Evolutionary conservation across 257 asterid species (phyloP).

Genomic region (Rehmannia glutinosa): DNA sequence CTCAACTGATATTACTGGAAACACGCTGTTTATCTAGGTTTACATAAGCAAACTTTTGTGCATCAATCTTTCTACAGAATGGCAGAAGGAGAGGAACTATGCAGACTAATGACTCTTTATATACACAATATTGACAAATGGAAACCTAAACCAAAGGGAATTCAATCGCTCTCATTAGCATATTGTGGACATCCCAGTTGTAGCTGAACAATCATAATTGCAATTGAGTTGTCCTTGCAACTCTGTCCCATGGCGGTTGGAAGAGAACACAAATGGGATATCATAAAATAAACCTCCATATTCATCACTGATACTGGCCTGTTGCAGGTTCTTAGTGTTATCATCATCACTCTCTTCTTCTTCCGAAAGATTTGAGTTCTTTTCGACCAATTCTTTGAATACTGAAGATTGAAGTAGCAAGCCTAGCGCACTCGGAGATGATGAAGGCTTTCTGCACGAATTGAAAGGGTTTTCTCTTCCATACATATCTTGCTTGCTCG

Average conservation of each 20-base stretch:
- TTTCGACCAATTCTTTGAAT: conserved; percentile 40
- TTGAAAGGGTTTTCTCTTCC: conserved; percentile 22
- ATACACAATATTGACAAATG: neutral
- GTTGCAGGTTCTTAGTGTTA: conserved; percentile 11
- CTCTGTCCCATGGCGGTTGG: no score
- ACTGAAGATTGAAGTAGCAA: conserved; percentile 34
- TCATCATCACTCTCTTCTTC: conserved; percentile 26
- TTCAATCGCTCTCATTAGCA: neutral
- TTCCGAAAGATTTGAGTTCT: conserved; percentile 25
- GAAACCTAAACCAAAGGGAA: neutral
- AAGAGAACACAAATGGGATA: conserved; percentile 10
- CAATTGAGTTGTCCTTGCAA: conserved; percentile 18
- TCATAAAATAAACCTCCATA: neutral
- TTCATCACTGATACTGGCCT: neutral
- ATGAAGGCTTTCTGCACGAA: conserved; percentile 19
- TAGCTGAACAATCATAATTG: conserved; percentile 22
- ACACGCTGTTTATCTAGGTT: no score
- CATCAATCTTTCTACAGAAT: no score
- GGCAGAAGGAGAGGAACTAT: no score
- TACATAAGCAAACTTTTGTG: no score
- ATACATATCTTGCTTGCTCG: no score
- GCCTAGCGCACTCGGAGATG: conserved; percentile 33
- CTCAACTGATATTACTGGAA: no score
- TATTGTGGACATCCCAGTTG: neutral
- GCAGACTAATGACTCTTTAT: no score